Percentiles rank a stretch among this genome's conserved stretches.
phyloP scores from a whole-genome alignment of 2,329 filamentous ascomycete genomes.

The Chrysosporium keratinophilum region DNA sequence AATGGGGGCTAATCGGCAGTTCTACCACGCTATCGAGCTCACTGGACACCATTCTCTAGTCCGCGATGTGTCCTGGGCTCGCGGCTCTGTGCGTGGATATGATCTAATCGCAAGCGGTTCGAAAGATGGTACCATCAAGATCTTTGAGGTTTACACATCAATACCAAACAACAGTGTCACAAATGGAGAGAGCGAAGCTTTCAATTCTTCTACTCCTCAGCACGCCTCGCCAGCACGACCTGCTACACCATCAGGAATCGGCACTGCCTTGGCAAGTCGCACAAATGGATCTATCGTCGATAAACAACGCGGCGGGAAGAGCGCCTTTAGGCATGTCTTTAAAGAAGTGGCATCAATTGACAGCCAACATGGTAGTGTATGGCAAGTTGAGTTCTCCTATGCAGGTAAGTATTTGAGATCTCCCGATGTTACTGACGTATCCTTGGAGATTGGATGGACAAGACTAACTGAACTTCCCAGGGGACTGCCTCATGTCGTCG shows the following conservation, averaged over 20 bases:
- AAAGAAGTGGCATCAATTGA: conserved; percentile 36
- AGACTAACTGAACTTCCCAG: conserved; percentile 18
- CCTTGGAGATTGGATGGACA: neutral
- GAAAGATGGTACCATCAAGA: conserved; percentile 78
- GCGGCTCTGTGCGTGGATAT: conserved; percentile 79
- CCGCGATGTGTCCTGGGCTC: conserved; percentile 83
- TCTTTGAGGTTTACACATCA: conserved; percentile 57
- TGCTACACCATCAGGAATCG: conserved; percentile 34
- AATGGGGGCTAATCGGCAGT: conserved; percentile 61
- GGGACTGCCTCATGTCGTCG: conserved; percentile 36
- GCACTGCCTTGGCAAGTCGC: conserved; percentile 32
- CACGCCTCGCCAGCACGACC: conserved; percentile 9
- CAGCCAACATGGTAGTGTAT: conserved; percentile 37
- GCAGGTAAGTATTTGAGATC: conserved; percentile 27
- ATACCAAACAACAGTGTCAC: conserved; percentile 22
- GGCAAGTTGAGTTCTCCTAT: conserved; percentile 38
- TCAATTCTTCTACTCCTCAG: conserved; percentile 22
- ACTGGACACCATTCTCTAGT: conserved; percentile 65
- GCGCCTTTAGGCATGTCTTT: conserved; percentile 34
- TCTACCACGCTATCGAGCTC: conserved; percentile 74
- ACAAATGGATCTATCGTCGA: conserved; percentile 20
- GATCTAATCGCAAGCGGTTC: conserved; percentile 86
- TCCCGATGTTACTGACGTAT: neutral
- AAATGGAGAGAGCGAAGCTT: conserved; percentile 22
- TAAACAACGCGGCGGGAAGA: conserved; percentile 27